Percentiles rank a stretch among this genome's conserved stretches.
phyloP scores from a whole-genome alignment of 139 green algal genomes.

The Coccomyxa sp. region DNA sequence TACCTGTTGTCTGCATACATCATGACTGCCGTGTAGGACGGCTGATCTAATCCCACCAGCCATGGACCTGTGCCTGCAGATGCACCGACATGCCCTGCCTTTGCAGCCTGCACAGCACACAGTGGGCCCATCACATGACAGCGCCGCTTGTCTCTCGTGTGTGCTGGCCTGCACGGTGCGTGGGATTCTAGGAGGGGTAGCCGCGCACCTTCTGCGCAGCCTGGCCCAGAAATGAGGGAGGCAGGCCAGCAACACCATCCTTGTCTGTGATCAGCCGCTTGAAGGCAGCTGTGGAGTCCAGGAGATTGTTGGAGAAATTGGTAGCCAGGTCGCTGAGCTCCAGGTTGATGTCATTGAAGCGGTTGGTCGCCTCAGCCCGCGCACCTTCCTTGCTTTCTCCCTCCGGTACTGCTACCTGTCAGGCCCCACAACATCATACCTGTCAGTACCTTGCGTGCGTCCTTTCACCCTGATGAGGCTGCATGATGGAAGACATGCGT shows the following conservation, averaged over 20 bases:
- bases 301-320: constrained; percentile 91
- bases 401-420: neutral
- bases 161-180: neutral
- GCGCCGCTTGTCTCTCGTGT: neutral
- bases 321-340: constrained; percentile 82
- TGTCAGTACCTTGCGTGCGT: neutral
- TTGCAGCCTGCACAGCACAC: neutral
- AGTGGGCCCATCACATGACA: neutral
- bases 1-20: neutral
- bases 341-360: constrained; percentile 96
- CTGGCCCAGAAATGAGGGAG: neutral
- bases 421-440: neutral
- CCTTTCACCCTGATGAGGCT: neutral
- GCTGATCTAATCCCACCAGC: constrained; percentile 77
- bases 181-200: neutral
- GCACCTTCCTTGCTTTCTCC: neutral
- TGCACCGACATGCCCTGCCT: constrained; percentile 66
- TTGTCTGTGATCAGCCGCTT: neutral
- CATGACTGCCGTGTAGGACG: neutral
- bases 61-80: constrained; percentile 84
- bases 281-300: constrained; percentile 46
- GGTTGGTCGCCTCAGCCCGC: constrained; percentile 61
- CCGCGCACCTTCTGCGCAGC: neutral
- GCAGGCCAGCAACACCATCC: neutral
- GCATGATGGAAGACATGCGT: neutral